Evolutionary conservation across 176 grass and related monocot species (phyloP), one percentile per base, ranked within the genome.

Genomic region (Puya raimondii): DNA sequence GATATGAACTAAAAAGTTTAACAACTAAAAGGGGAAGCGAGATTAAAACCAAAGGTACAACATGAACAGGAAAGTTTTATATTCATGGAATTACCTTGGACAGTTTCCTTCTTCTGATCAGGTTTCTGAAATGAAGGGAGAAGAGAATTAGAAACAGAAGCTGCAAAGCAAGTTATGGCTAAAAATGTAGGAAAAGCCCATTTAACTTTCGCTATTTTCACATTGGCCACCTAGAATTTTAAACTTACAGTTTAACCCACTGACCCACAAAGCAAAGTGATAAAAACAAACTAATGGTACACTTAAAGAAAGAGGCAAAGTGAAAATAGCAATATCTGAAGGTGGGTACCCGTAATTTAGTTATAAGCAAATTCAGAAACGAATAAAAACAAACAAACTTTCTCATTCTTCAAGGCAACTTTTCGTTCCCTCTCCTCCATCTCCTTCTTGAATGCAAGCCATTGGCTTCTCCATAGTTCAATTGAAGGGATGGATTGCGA

Each of bases 401-500:
- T 97, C 64, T 90, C 89, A 53, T 91, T 76, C 74, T 79, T 94
- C 63, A 72, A 11, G 81, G 73, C 47, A 18, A 66, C 67, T 50
- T 78, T 51, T 13, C 2, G 78, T 47, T 91, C 89, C 66, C 76
- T 93, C 68, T 99, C 95, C 63, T 72, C 58, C 58, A 83, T 74
- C 12, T 73, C 72, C 64, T 84, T 93, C 82, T 74, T 90, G 53
- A 93, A 72, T 17, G 80, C 47, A 69, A 88, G 77, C 95, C 90
- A 99, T 58, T 99, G 81, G 51, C 53, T 74, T 86, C 73, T 85
- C 95, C 95, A 99, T 51, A 64, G 57, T 74, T 99, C 87, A 51
- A 84, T 51, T 68, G 82, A 83, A 80, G 95, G 90, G 64, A 99
- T 54, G 70, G 87, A 99, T 70, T 94, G 85, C 1, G 72, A 88